Percentiles rank a stretch among this genome's conserved stretches.
phyloP scores from a whole-genome alignment of 2,329 filamentous ascomycete species.

The Gnomoniopsis sp. region DNA sequence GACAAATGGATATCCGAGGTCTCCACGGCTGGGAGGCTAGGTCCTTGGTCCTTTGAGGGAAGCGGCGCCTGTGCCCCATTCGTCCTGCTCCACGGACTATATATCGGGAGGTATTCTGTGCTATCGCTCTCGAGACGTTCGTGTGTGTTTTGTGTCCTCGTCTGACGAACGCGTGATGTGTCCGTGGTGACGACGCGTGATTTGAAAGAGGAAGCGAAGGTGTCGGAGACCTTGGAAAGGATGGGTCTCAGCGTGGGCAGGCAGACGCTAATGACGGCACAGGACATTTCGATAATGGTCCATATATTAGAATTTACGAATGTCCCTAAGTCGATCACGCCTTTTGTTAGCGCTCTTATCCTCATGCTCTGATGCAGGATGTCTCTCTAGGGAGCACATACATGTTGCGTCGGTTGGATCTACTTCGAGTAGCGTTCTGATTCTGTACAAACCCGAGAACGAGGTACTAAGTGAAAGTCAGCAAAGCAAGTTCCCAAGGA shows the following conservation, averaged over 20 bases:
- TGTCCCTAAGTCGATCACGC: conserved; percentile 6
- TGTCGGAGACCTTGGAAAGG: background rate
- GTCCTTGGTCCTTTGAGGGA: too few species aligned
- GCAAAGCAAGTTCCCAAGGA: background rate
- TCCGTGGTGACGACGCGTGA: background rate
- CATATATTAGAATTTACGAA: conserved; percentile 18
- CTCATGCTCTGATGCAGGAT: too few species aligned
- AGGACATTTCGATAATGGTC: conserved; percentile 24
- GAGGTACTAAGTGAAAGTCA: conserved; percentile 6
- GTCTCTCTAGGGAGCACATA: background rate
- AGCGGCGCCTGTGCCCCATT: too few species aligned
- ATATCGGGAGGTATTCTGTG: background rate
- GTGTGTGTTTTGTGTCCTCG: background rate
- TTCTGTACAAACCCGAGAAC: conserved; percentile 11
- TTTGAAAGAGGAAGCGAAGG: background rate
- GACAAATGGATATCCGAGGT: too few species aligned
- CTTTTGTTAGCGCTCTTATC: conserved; percentile 5
- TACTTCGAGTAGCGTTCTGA: conserved; percentile 6
- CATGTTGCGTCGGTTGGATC: background rate
- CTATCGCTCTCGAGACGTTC: background rate
- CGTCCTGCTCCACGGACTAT: background rate
- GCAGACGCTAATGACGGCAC: conserved; percentile 23
- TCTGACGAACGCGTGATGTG: background rate
- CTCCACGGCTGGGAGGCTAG: too few species aligned
- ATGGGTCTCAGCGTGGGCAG: conserved; percentile 23